Evolutionary conservation across 768 basidiomycete genomes (phyloP).

Genomic region (Auriscalpium vulgare): DNA sequence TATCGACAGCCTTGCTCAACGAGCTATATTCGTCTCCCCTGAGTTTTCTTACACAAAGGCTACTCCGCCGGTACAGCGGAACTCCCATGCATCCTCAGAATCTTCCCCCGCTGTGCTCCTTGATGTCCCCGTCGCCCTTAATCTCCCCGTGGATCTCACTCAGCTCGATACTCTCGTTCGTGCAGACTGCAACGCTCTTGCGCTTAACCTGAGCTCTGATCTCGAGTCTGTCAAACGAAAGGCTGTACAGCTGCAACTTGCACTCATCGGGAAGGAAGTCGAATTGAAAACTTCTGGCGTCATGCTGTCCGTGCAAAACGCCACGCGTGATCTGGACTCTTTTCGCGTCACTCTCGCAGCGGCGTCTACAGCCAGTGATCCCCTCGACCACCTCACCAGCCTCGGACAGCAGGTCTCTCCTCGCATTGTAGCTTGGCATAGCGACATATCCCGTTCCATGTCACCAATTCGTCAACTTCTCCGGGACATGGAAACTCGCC

Average conservation of each 20-base stretch:
- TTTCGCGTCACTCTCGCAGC: slow-evolving; percentile 30
- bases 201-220: slow-evolving; percentile 29
- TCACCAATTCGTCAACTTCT: slow-evolving; percentile 48
- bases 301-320: background rate
- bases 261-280: slow-evolving; percentile 3
- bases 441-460: slow-evolving; percentile 37
- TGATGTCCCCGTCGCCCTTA: slow-evolving; percentile 25
- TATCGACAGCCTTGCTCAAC: slow-evolving; percentile 37
- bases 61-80: slow-evolving; percentile 24
- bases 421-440: slow-evolving; percentile 26
- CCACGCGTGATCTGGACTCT: slow-evolving; percentile 27
- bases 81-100: slow-evolving; percentile 27
- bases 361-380: slow-evolving; percentile 21
- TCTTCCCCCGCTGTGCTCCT: slow-evolving; percentile 26
- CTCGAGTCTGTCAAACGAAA: slow-evolving; percentile 22
- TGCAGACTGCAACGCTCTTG: slow-evolving; percentile 57
- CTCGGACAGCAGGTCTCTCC: slow-evolving; percentile 31
- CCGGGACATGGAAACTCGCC: slow-evolving; percentile 41
- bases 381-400: slow-evolving; percentile 27
- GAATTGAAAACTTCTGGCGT: slow-evolving; percentile 6
- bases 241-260: slow-evolving; percentile 2
- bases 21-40: slow-evolving; percentile 51
- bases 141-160: slow-evolving; percentile 48
- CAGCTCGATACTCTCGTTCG: slow-evolving; percentile 62
- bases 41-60: slow-evolving; percentile 11